A percentile compares a stretch with the other conserved stretches of the same genome.
phyloP scores from a whole-genome alignment of 345 rosid genomes.

The Orychophragmus violaceus region DNA sequence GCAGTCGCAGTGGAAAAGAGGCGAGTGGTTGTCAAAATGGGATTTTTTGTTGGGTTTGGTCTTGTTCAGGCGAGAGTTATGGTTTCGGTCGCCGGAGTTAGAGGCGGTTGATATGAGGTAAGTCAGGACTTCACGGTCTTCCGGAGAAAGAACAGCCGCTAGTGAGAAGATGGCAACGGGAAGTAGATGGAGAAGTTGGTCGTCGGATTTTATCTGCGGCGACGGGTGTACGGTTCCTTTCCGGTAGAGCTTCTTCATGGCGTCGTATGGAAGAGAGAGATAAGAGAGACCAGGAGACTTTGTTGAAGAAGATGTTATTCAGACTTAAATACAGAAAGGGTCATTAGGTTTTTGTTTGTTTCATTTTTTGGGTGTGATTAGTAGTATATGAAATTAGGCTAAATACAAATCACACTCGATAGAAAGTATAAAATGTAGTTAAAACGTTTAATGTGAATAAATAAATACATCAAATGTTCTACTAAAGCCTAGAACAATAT shows the following conservation, averaged over 20 bases:
- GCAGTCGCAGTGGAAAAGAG: slow-evolving; percentile 62
- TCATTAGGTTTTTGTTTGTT: neutral
- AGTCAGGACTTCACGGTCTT: slow-evolving; percentile 60
- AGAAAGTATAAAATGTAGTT: neutral
- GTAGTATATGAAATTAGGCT: neutral
- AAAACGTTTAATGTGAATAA: neutral
- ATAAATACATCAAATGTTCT: too few relatives aligned
- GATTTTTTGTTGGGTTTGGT: neutral
- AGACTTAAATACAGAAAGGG: slow-evolving; percentile 24
- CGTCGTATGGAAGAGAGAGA: slow-evolving; percentile 6
- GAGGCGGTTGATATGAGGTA: slow-evolving; percentile 51
- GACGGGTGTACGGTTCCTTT: slow-evolving; percentile 79
- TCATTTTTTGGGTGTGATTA: neutral
- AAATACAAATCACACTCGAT: neutral
- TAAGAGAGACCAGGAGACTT: neutral
- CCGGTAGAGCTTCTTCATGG: slow-evolving; percentile 74
- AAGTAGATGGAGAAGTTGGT: slow-evolving; percentile 53
- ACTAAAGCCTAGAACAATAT: neutral
- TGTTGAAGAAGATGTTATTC: neutral
- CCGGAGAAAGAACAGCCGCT: slow-evolving; percentile 51
- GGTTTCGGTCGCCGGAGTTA: slow-evolving; percentile 26
- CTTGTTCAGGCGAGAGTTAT: slow-evolving; percentile 8
- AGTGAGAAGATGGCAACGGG: slow-evolving; percentile 70
- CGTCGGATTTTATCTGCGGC: slow-evolving; percentile 41
- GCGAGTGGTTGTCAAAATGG: slow-evolving; percentile 36